These are phyloP conservation scores for Zalerion maritima DNA, from an alignment of 495 filamentous ascomycete genomes.

Conservation along the genomic window DNA sequence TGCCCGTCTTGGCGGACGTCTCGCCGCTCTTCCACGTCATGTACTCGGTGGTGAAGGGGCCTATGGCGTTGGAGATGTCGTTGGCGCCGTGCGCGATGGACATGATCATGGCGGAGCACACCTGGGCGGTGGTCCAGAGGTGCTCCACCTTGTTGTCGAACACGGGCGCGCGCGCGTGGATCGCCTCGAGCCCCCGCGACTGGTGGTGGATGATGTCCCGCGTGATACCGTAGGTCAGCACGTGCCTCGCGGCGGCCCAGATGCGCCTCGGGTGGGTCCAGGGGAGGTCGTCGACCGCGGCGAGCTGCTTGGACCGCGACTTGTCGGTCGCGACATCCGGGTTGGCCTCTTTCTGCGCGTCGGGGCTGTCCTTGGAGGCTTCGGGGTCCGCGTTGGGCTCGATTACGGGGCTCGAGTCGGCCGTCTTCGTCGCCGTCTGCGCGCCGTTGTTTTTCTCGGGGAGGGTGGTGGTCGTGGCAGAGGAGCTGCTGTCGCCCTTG, in stretches of 20 bases:
- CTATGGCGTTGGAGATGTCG: slow-evolving; percentile 52
- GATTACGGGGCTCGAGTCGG: too few species aligned
- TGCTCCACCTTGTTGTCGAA: slow-evolving; percentile 54
- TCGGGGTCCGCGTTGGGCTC: too few species aligned
- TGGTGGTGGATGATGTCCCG: slow-evolving; percentile 28
- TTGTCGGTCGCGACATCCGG: too few species aligned
- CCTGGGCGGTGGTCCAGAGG: slow-evolving; percentile 47
- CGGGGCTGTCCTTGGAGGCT: too few species aligned
- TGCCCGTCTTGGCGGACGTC: slow-evolving; percentile 21
- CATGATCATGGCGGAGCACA: slow-evolving; percentile 46
- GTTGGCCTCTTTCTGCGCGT: too few species aligned
- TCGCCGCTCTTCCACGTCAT: slow-evolving; percentile 39
- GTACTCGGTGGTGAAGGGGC: slow-evolving; percentile 50
- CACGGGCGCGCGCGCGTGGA: slow-evolving; percentile 42
- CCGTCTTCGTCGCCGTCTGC: too few species aligned
- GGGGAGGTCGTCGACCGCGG: slow-evolving; percentile 16
- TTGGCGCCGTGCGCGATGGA: slow-evolving; percentile 57
- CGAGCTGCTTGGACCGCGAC: slow-evolving; percentile 22
- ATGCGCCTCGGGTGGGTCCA: slow-evolving; percentile 15
- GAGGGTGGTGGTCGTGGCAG: too few species aligned
- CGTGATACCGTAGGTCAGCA: slow-evolving; percentile 27
- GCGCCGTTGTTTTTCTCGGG: too few species aligned
- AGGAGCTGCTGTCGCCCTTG: too few species aligned
- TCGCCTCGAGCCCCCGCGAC: slow-evolving; percentile 23
- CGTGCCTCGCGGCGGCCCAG: slow-evolving; percentile 15